A percentile compares a stretch with the other conserved stretches of the same genome.
These are phyloP conservation scores for Coemansia sp. DNA, from an alignment of 192 early-diverging fungal species.

Conservation along the genomic window DNA sequence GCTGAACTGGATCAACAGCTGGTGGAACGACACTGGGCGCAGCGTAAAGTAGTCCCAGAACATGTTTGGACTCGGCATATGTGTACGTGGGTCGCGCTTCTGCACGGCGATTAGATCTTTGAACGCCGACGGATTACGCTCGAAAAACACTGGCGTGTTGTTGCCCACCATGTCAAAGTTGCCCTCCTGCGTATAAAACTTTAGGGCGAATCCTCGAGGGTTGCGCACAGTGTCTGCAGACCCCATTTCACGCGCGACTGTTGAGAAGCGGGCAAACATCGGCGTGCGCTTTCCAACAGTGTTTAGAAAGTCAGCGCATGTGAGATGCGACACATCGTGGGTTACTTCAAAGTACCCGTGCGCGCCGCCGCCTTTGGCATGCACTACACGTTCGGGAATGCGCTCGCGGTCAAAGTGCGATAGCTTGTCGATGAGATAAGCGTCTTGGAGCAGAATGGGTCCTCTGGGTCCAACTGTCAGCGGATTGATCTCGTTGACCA, in stretches of 20 bases:
- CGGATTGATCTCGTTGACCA: slow-evolving; percentile 67
- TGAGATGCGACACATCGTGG: slow-evolving; percentile 66
- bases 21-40: slow-evolving; percentile 56
- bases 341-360: slow-evolving; percentile 75
- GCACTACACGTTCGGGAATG: slow-evolving; percentile 64
- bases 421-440: slow-evolving; percentile 62
- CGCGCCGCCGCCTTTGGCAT: slow-evolving; percentile 58
- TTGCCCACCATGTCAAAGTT: slow-evolving; percentile 82
- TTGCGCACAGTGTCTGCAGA: slow-evolving; percentile 68
- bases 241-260: slow-evolving; percentile 62
- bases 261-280: slow-evolving; percentile 67
- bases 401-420: slow-evolving; percentile 58
- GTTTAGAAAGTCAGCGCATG: slow-evolving; percentile 64
- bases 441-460: slow-evolving; percentile 61
- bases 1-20: slow-evolving; percentile 66
- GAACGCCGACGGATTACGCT: slow-evolving; percentile 70
- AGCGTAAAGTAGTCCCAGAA: slow-evolving; percentile 61
- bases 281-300: slow-evolving; percentile 66
- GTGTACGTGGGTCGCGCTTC: slow-evolving; percentile 68
- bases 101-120: slow-evolving; percentile 61
- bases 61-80: slow-evolving; percentile 56
- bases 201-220: slow-evolving; percentile 70
- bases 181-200: slow-evolving; percentile 77
- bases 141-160: slow-evolving; percentile 78
- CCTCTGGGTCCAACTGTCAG: slow-evolving; percentile 60